Conservation (phyloP, 805 yeast species). For the Cyberlindnera meyerae region DNA sequence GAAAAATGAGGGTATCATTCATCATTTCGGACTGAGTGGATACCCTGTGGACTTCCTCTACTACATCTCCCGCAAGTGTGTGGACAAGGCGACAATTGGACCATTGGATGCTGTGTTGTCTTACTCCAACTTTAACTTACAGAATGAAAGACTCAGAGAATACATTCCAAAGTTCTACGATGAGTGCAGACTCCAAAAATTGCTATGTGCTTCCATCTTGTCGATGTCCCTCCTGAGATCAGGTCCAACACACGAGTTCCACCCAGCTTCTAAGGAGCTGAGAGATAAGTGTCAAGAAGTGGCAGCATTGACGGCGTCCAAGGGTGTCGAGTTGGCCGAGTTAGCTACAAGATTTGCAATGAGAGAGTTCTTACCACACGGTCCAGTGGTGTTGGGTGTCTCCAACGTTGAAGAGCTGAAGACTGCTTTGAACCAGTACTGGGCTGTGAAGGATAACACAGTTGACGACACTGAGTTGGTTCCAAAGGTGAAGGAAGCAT, state of each 20-base stretch:
- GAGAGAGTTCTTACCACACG: conserved; percentile 34
- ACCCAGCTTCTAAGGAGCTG: conserved; percentile 67
- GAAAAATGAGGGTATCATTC: conserved; percentile 58
- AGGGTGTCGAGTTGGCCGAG: conserved; percentile 69
- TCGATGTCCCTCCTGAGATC: conserved; percentile 82
- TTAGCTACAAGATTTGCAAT: conserved; percentile 76
- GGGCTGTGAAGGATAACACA: conserved; percentile 36
- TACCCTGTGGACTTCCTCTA: conserved; percentile 74
- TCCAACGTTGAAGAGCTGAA: conserved; percentile 59
- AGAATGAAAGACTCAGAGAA: conserved; percentile 52
- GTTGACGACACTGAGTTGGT: conserved; percentile 30
- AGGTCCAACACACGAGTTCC: conserved; percentile 65
- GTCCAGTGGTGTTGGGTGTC: conserved; percentile 71
- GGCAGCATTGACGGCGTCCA: conserved; percentile 35
- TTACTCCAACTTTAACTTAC: conserved; percentile 78
- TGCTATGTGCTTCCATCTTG: conserved; percentile 81
- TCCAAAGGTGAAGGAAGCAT: conserved; percentile 38
- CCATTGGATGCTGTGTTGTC: conserved; percentile 71
- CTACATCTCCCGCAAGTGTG: conserved; percentile 40
- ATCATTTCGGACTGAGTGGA: conserved; percentile 76
- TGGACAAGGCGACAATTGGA: conserved; percentile 41
- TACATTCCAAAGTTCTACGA: conserved; percentile 43
- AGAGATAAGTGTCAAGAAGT: conserved; percentile 36
- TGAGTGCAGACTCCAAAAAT: conserved; percentile 49
- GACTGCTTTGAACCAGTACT: conserved; percentile 54